phyloP scores from a whole-genome alignment of 1,284 basidiomycete species.

The Puccinia horiana region DNA sequence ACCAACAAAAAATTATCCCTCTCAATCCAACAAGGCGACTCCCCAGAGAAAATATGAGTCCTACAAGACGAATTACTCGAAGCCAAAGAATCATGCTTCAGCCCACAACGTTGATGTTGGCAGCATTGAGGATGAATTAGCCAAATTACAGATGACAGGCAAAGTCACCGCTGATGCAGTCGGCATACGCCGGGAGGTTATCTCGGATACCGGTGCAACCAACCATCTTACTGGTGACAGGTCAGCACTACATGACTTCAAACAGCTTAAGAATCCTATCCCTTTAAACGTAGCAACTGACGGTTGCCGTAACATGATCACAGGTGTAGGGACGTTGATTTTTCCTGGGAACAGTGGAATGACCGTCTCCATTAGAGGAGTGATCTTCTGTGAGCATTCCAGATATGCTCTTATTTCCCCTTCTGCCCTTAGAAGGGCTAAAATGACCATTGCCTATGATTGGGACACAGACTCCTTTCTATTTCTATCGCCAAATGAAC shows the following conservation, averaged over 20 bases:
- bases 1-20: too few species aligned
- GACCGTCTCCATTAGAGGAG: too few species aligned
- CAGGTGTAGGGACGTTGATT: neutral
- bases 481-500: too few species aligned
- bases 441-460: neutral
- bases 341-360: constrained; percentile 18
- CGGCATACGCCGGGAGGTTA: neutral
- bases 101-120: too few species aligned
- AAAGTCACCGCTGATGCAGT: neutral
- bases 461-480: neutral
- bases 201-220: neutral
- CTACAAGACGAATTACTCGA: too few species aligned
- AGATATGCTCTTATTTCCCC: too few species aligned
- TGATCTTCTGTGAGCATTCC: too few species aligned
- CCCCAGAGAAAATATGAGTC: too few species aligned
- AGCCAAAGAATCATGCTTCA: too few species aligned
- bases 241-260: neutral
- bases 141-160: neutral
- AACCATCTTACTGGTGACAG: too few species aligned
- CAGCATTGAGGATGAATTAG: neutral
- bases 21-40: too few species aligned
- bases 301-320: neutral
- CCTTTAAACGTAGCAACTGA: constrained; percentile 14
- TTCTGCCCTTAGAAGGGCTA: neutral
- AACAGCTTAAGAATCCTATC: neutral